Evolutionary conservation across 2,329 filamentous ascomycete genomes (phyloP).

Genomic region (Cercospora sp.): DNA sequence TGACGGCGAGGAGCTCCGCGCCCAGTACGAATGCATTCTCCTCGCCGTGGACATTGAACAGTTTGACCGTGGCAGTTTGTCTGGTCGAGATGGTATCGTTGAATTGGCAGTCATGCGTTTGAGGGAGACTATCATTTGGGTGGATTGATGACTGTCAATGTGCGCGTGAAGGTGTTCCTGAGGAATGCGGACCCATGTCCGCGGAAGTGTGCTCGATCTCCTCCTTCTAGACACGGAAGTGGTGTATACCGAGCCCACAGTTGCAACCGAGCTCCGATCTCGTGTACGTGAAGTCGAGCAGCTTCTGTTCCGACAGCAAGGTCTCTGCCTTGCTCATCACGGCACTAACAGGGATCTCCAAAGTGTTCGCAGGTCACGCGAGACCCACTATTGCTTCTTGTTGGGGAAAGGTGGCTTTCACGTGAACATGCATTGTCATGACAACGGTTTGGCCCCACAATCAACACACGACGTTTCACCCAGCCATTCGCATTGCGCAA

Average conservation of each 20-base stretch:
- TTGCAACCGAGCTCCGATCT: neutral
- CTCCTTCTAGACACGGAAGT: neutral
- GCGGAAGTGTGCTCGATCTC: neutral
- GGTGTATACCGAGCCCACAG: neutral
- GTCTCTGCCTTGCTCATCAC: neutral
- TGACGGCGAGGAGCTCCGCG: too few relatives aligned
- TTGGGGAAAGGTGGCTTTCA: neutral
- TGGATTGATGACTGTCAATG: too few relatives aligned
- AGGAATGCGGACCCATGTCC: too few relatives aligned
- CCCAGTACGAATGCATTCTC: too few relatives aligned
- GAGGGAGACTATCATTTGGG: too few relatives aligned
- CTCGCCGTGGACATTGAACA: too few relatives aligned
- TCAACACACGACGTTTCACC: constrained; percentile 7
- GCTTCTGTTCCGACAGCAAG: neutral
- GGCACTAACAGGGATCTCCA: constrained; percentile 8
- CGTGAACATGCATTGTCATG: neutral
- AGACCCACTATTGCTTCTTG: neutral
- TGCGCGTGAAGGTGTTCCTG: too few relatives aligned
- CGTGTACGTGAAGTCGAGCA: neutral
- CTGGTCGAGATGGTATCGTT: too few relatives aligned
- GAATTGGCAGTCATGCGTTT: too few relatives aligned
- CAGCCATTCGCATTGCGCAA: constrained; percentile 1
- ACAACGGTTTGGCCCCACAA: neutral
- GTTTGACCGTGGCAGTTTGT: too few relatives aligned
- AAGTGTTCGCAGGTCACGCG: constrained; percentile 6